Base-by-base conservation (phyloP, 768 basidiomycete species). In the Agaricus bisporus region DNA sequence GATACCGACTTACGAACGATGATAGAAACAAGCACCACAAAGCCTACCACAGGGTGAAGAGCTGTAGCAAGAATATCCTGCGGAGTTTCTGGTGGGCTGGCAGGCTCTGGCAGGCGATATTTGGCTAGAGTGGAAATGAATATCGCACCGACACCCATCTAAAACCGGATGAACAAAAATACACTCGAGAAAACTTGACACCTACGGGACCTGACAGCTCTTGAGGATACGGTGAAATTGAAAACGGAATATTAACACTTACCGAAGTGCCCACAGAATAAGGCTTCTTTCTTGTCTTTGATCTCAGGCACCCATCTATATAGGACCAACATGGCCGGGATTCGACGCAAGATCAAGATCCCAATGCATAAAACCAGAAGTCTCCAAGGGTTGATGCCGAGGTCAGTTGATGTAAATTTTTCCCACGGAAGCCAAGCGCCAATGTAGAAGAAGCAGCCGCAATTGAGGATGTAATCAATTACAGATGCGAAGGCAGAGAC, bases 231-330 rank as follows among this genome's bases (percentile, higher is more conserved):
- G 49, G 48, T 14, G 7, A 44, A 18, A n/a, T 17, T 7, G 22
- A 18, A 25, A 37, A 12, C 4, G 4, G 5, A 48, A n/a, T 1
- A 10, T n/a, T 3, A 29, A 4, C 9, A 64, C 68, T 12, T 61
- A 82, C 86, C 94, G 64, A 95, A 98, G 73, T 97, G 94, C 2
- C 95, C 95, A 4, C 80, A 82, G 65, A 98, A 97, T 4, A 93
- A 58, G 0, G 95, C 95, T 69, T 98, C 92, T 42, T 80, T 76
- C 84, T 92, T 89, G 18, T 80, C 83, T 37, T 69, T 66, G 59
- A 98, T 89, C 66, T 98, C 95, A 0, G 95, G 95, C 12, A 97
- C 80, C 78, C 83, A 91, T 56, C 70, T 80, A 61, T 95, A 94
- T 2, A 97, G 72, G 3, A 82, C 60, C 49, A 97, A 68, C 43